Evolutionary conservation across 2,329 filamentous ascomycete species (phyloP).

Genomic region (Fusarium sp.): DNA sequence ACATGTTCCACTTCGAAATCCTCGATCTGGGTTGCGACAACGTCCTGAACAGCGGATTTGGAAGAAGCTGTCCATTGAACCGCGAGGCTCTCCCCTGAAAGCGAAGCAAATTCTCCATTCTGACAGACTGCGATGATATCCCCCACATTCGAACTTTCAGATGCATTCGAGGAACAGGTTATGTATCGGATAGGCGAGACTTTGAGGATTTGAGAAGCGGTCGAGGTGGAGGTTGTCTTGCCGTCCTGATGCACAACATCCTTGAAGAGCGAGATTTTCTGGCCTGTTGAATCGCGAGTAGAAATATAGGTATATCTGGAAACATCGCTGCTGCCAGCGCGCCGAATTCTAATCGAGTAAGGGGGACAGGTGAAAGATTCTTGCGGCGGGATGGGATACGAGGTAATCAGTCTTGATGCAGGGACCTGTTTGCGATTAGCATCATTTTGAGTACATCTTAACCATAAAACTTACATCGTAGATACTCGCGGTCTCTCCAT

Average conservation of each 20-base stretch:
- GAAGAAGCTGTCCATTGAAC: constrained; percentile 52
- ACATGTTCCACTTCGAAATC: constrained; percentile 63
- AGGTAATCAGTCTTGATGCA: constrained; percentile 72
- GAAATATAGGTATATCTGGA: constrained; percentile 72
- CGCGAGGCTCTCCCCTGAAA: constrained; percentile 65
- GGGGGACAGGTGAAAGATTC: constrained; percentile 73
- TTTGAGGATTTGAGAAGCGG: constrained; percentile 56
- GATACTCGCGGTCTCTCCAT: constrained; percentile 74
- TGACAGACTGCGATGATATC: constrained; percentile 68
- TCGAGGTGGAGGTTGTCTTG: constrained; percentile 64
- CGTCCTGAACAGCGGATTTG: constrained; percentile 52
- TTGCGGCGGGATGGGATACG: constrained; percentile 75
- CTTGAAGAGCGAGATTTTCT: constrained; percentile 70
- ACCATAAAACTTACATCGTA: constrained; percentile 66
- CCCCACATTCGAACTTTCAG: constrained; percentile 44
- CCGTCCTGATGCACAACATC: constrained; percentile 65
- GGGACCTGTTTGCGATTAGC: constrained; percentile 61
- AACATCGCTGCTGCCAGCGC: constrained; percentile 60
- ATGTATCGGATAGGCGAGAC: constrained; percentile 52
- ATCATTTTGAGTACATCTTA: background rate
- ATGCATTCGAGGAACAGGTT: constrained; percentile 48
- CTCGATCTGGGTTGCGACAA: constrained; percentile 48
- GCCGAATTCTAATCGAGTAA: constrained; percentile 67
- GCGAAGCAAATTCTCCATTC: constrained; percentile 70
- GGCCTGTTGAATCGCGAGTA: constrained; percentile 60